Percentiles rank a stretch among this genome's conserved stretches.
Evolutionary conservation across 345 rosid genomes (phyloP).

Genomic region (Syzygium aromaticum): DNA sequence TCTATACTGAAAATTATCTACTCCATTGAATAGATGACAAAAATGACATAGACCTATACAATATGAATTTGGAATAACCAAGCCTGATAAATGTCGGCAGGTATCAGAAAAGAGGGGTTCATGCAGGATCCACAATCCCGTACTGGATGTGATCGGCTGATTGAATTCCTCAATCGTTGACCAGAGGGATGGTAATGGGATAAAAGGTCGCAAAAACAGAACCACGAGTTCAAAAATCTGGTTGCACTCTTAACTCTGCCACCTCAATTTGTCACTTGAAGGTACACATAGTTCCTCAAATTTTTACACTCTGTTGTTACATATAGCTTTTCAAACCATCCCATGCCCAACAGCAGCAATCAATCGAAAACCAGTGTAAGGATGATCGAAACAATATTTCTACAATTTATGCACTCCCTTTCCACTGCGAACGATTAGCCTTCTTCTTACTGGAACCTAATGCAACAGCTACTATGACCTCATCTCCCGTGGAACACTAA

Average conservation of each 20-base stretch:
- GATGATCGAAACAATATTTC: not conserved
- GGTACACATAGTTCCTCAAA: not conserved
- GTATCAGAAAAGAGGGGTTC: not conserved
- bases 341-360: not conserved
- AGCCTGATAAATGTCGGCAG: not conserved
- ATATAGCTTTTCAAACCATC: not conserved
- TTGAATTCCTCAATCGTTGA: not conserved
- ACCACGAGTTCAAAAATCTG: not conserved
- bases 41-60: not conserved
- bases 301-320: accelerated
- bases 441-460: not conserved
- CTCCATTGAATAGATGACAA: not conserved
- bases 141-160: not conserved
- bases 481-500: not conserved
- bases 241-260: not conserved
- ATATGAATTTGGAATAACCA: not conserved
- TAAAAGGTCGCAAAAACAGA: not conserved
- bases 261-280: not conserved
- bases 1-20: not conserved
- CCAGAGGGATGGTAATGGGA: not conserved
- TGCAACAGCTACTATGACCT: not conserved
- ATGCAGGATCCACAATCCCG: not conserved
- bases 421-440: not conserved
- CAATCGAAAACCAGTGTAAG: not conserved
- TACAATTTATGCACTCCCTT: not conserved